Base-by-base conservation (phyloP, 768 basidiomycete species). In the Leccinellum luteum region DNA sequence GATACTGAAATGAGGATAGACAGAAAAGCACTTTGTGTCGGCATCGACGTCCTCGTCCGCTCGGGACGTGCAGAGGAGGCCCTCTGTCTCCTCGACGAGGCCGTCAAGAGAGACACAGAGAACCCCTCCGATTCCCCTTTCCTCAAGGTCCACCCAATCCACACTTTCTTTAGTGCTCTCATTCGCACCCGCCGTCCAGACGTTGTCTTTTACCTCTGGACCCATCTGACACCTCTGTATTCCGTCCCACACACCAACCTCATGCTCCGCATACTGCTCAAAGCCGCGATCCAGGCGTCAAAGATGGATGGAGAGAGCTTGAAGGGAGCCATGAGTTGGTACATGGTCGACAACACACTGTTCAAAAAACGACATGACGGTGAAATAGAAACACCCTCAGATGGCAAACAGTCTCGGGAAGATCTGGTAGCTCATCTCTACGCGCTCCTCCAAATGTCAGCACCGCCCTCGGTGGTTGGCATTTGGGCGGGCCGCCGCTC, bases 191-290 rank as follows among this genome's bases (percentile, higher is more conserved):
- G 77, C 30, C 81, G 88, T 3, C 86, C 87, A 0, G 87, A 89
- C 61, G 73, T 80, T 7, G 78, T 86, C 4, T 86, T 89, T 67
- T 73, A 73, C 44, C 64, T 92, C 1, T 93, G 89, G 87, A 84
- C 86, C n/a, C 71, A 83, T 25, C 81, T 90, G 72, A 74, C 74
- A 4, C 64, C 70, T 0, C 68, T 92, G 3, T 94, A 88, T 67
- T 78, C 75, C 5, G 74, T 86, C 0, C 68, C 74, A 3, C 86
- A 86, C 0, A 81, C 87, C 48, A 68, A 77, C 17, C 68, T 71
- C 51, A 82, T 87, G 30, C 79, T 93, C 52, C 76, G 78, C 45
- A 75, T 86, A 53, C 65, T 93, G 12, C 77, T 92, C 49, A 79
- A 84, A 52, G 76, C 84, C 2, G 85, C 87, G 1, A 75, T 85